phyloP scores from a whole-genome alignment of 805 yeast species.

The Zygotorulaspora sp. region DNA sequence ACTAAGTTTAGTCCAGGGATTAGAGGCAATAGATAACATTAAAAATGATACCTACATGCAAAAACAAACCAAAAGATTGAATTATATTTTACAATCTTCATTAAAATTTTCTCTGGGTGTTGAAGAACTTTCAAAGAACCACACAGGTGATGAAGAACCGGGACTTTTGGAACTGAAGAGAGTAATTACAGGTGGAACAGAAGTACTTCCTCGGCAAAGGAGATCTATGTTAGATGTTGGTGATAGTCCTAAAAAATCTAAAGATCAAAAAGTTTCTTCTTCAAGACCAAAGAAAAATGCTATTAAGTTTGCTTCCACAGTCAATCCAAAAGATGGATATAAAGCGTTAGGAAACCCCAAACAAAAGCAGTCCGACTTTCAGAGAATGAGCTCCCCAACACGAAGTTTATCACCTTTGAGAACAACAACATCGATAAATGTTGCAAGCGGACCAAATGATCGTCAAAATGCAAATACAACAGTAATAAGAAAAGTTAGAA shows the following conservation, averaged over 20 bases:
- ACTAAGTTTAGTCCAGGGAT: constrained; percentile 12
- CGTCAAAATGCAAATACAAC: constrained; percentile 6
- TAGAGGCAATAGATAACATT: constrained; percentile 13
- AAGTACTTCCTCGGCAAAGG: constrained; percentile 9
- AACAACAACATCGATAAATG: constrained; percentile 24
- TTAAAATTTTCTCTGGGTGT: constrained; percentile 22
- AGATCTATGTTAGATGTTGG: constrained; percentile 26
- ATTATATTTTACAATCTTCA: constrained; percentile 23
- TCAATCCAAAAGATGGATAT: constrained; percentile 23
- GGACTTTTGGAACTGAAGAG: constrained; percentile 23
- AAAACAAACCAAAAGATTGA: constrained; percentile 15
- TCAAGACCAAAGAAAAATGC: constrained; percentile 15
- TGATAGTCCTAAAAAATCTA: constrained; percentile 9
- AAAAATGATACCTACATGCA: constrained; percentile 3
- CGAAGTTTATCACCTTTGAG: constrained; percentile 10
- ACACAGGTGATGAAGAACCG: constrained; percentile 15
- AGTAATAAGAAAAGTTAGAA: constrained; percentile 22
- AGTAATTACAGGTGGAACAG: constrained; percentile 27
- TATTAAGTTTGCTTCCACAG: constrained; percentile 27
- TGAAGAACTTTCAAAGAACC: constrained; percentile 20
- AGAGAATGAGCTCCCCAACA: constrained; percentile 5
- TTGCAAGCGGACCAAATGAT: constrained; percentile 14
- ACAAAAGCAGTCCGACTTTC: constrained; percentile 3
- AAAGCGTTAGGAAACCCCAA: constrained; percentile 17
- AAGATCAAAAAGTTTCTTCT: constrained; percentile 2